Percentiles rank a stretch among this genome's conserved stretches.
Evolutionary conservation across 306 rosid species (phyloP).

Genomic region (Prunus davidiana): DNA sequence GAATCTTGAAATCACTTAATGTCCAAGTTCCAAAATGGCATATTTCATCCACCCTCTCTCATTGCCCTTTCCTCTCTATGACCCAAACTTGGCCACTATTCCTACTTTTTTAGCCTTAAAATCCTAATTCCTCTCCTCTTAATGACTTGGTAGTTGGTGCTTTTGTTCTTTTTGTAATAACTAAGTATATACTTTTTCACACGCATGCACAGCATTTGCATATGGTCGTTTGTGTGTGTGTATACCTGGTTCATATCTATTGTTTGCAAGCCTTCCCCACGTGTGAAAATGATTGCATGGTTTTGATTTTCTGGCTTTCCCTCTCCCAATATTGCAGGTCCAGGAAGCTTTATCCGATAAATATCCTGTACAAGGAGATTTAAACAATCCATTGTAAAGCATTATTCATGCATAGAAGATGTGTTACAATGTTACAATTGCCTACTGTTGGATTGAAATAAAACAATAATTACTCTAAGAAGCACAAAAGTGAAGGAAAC

Average conservation of each 20-base stretch:
- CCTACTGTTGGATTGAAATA: neutral
- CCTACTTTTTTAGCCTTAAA: neutral
- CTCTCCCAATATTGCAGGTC: constrained; percentile 89
- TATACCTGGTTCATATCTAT: constrained; percentile 97
- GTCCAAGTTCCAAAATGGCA: neutral
- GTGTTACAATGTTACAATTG: neutral
- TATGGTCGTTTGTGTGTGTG: neutral
- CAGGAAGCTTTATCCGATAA: constrained; percentile 93
- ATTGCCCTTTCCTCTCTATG: neutral
- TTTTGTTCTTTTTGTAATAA: neutral
- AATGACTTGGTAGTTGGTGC: too few species aligned
- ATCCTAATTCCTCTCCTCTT: too few species aligned
- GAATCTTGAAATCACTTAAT: constrained; percentile 7
- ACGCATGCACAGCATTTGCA: neutral
- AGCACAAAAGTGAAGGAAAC: neutral
- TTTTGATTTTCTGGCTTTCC: constrained; percentile 99
- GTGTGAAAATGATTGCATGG: constrained; percentile 96
- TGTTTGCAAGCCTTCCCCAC: constrained; percentile 96
- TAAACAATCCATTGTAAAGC: constrained; percentile 21
- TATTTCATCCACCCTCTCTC: neutral
- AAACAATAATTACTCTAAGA: neutral
- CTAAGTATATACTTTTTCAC: neutral
- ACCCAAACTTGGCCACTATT: neutral
- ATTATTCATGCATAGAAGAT: neutral
- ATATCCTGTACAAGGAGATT: constrained; percentile 54